Evolutionary conservation across 2,329 filamentous ascomycete genomes (phyloP).

Genomic region (Zymoseptoria ardabiliae): DNA sequence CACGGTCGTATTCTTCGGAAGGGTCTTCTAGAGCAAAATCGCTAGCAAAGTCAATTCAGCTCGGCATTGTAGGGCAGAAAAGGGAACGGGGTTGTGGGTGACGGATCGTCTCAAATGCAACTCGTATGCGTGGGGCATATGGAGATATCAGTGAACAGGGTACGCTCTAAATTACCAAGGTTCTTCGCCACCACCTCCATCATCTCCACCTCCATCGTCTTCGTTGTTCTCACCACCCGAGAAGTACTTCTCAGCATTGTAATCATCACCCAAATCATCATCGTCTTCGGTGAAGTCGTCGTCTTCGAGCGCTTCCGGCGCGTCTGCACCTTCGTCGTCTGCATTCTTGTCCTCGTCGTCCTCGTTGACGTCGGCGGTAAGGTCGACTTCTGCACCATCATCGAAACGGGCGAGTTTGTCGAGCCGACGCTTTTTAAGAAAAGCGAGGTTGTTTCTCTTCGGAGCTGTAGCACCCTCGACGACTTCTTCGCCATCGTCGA

Average conservation of each 20-base stretch:
- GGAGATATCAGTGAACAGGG: not conserved
- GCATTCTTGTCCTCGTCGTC: constrained; percentile 57
- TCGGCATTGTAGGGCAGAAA: not conserved
- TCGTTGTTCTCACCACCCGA: constrained; percentile 43
- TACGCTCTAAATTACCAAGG: constrained; percentile 15
- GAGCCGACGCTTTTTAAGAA: constrained; percentile 18
- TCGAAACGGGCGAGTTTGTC: constrained; percentile 21
- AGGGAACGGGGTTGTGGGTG: not conserved
- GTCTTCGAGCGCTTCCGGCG: constrained; percentile 12
- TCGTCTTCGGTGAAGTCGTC: constrained; percentile 52
- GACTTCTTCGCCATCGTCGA: constrained; percentile 19
- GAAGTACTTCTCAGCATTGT: constrained; percentile 46
- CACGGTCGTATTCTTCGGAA: not conserved
- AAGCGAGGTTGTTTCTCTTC: constrained; percentile 15
- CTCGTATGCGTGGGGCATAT: not conserved
- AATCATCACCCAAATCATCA: constrained; percentile 48
- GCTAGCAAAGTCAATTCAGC: not conserved
- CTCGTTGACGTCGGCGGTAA: constrained; percentile 6
- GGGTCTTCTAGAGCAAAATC: not conserved
- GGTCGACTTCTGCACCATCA: constrained; percentile 13
- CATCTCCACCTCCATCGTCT: constrained; percentile 17
- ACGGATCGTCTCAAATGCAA: not conserved
- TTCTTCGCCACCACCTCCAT: constrained; percentile 16
- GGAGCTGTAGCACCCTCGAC: constrained; percentile 6
- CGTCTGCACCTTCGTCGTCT: constrained; percentile 43